Base-by-base conservation (phyloP, 345 rosid genomes). In the Boechera stricta region DNA sequence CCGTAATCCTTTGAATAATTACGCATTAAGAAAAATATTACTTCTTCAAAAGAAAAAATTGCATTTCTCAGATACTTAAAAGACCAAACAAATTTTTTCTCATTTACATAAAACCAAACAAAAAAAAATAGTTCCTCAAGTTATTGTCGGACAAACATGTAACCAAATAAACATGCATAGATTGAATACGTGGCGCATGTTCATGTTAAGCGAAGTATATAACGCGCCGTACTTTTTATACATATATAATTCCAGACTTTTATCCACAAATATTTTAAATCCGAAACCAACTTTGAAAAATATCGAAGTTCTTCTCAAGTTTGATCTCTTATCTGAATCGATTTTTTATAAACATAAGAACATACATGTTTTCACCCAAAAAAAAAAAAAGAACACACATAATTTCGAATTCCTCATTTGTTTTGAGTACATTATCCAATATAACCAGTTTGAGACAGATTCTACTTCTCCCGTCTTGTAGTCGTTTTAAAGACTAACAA, bases 171-270 rank as follows among this genome's bases (percentile, higher is more conserved):
- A 26, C 3, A 7, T 66, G 36, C 51, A 66, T 28, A 32, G 67
- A 57, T 10, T 57, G 49, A 33, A 59, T 61, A 62, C 75, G 65
- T 63, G 32, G 41, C 70, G 75, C 80, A 70, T 77, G 71, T 75
- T 73, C 73, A 75, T 75, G 79, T 56, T 36, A 57, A 33, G 65
- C 35, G 36, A 64, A 64, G 18, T 54, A 64, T 64, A 74, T 58
- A 54, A n/a, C 31, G 63, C 69, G 51, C 18, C 51, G 51, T 42
- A 42, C n/a, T 42, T 12, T 42, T 42, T 4, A 42, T 42, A 45
- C 7, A 45, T 15, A 5, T 45, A 15, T n/a, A 47, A n/a, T 47
- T n/a, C 21, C 3, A n/a, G 7, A 47, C 18, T 47, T n/a, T 47
- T 15, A 21, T 47, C 18, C 1, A 47, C n/a, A 13, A 15, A 45